Base-by-base conservation (phyloP, 164 flowering plant genomes). In the Vitis rupestris region DNA sequence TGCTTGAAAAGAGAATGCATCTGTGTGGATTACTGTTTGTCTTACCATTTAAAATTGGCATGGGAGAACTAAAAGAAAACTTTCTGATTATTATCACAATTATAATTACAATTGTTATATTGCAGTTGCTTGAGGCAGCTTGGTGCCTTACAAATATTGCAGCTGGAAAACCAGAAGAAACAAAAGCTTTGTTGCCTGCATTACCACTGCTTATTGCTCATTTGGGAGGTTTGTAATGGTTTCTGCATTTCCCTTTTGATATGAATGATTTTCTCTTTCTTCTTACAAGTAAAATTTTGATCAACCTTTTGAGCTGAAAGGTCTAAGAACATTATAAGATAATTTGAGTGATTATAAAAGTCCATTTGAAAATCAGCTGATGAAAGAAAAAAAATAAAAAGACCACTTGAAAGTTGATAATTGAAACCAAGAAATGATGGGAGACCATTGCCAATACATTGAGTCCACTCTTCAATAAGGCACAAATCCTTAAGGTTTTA, bases 61-160 rank as follows among this genome's bases (percentile, higher is more conserved):
- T 49, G 15, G 52, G 50, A 56, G 37, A n/a, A 17, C 14, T 47
- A 44, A 14, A 10, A 14, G 59, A 64, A 19, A 14, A 48, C 7
- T 30, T 44, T 55, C 67, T 15, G 12, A n/a, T 31, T 11, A 5
- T 37, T 11, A 10, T 47, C n/a, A 10, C 51, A 54, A 19, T 51
- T 57, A 51, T 44, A 9, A 54, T 47, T 6, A 0, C 10, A 8
- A 72, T 71, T 59, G 23, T 12, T 67, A 51, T 44, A 17, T 60
- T 75, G 72, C 84, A 95, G 99, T 88, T 95, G 82, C 97, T 90
- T 74, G 98, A 95, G 86, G 92, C 98, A 53, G 93, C 98, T 70
- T 95, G 99, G 99, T 93, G 97, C 77, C 84, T 95, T 50, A 95
- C 99, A 74, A 95, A 93, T 76, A 89, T 95, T 71, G 99, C 98